Evolutionary conservation across 495 filamentous ascomycete species (phyloP).

Genomic region (Penicillium subrubescens): DNA sequence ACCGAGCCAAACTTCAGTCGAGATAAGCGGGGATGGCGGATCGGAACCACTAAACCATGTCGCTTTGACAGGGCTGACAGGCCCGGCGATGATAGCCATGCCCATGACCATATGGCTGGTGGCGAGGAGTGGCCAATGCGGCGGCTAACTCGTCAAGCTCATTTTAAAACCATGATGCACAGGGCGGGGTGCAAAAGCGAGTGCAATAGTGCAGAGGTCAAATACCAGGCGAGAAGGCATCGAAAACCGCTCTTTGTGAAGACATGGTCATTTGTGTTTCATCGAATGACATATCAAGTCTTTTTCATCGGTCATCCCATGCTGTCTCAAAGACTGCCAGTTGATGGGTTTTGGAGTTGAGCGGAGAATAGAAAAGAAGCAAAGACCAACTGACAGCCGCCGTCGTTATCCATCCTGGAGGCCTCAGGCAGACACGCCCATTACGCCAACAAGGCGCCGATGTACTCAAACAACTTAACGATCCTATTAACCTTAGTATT

Average conservation of each 20-base stretch:
- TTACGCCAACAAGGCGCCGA: not conserved
- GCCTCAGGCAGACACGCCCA: constrained; percentile 1
- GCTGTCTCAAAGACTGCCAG: not conserved
- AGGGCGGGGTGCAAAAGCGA: not conserved
- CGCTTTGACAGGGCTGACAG: not conserved
- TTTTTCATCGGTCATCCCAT: not conserved
- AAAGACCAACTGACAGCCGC: too few species aligned
- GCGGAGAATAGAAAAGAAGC: not conserved
- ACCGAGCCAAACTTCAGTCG: not conserved
- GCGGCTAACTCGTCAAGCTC: constrained; percentile 11
- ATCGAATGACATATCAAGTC: not conserved
- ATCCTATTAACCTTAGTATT: too few species aligned
- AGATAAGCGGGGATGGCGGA: constrained; percentile 1
- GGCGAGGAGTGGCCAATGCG: not conserved
- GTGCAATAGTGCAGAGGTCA: not conserved
- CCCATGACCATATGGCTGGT: not conserved
- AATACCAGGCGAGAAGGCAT: not conserved
- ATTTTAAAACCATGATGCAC: not conserved
- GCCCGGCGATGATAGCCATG: not conserved
- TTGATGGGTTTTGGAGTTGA: not conserved
- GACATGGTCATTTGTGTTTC: not conserved
- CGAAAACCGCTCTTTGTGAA: not conserved
- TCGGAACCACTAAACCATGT: not conserved
- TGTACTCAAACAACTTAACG: too few species aligned
- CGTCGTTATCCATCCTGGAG: not conserved